Evolutionary conservation across 306 rosid species (phyloP).

Genomic region (Boehmeria nivea): DNA sequence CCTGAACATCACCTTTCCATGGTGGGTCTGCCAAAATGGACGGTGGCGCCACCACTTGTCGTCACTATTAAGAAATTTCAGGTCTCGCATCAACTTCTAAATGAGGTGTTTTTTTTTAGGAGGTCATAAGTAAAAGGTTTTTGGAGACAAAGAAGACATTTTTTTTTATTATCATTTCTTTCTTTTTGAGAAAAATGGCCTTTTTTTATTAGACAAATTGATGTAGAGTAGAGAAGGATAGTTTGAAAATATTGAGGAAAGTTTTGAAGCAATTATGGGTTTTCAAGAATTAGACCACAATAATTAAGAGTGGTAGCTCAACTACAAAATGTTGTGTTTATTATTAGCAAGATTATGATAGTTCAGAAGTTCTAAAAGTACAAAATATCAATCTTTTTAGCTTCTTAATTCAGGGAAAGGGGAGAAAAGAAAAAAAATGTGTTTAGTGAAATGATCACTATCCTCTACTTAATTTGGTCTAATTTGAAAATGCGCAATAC

Average conservation of each 20-base stretch:
- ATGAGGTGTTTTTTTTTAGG: background rate
- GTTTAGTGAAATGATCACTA: no score
- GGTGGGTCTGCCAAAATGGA: no score
- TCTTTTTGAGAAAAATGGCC: background rate
- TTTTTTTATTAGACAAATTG: no score
- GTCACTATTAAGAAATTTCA: slow-evolving; percentile 11
- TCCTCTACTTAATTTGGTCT: no score
- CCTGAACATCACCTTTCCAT: slow-evolving; percentile 15
- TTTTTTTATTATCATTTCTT: background rate
- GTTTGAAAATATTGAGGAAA: background rate
- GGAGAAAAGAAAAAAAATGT: no score
- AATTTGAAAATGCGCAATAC: no score
- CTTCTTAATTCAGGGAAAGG: no score
- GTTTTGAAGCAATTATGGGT: background rate
- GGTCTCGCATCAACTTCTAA: background rate
- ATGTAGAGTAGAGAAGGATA: no score
- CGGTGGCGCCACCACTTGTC: slow-evolving; percentile 30
- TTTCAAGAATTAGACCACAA: no score
- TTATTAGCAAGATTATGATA: background rate
- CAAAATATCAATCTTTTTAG: no score
- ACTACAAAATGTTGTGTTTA: background rate
- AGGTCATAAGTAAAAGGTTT: background rate
- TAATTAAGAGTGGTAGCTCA: background rate
- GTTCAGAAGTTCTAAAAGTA: background rate
- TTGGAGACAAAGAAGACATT: background rate